A percentile compares a stretch with the other conserved stretches of the same genome.
Evolutionary conservation across 805 yeast genomes (phyloP).

Genomic region (Suhomyces vadensis): DNA sequence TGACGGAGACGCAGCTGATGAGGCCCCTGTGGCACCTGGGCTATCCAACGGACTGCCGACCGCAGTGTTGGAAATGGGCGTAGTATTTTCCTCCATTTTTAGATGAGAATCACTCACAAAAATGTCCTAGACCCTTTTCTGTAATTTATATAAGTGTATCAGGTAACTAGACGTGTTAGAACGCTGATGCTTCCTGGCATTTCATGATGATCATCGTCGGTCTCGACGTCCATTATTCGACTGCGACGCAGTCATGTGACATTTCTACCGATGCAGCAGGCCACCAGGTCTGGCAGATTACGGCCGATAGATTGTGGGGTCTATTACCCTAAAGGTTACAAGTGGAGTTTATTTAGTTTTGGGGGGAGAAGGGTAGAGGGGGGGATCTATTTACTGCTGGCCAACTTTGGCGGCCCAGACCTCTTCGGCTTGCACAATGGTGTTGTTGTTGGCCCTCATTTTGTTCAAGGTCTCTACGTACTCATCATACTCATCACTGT

Average conservation of each 20-base stretch:
- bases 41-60: constrained; percentile 2
- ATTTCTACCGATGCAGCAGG: neutral
- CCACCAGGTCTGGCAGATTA: too few relatives aligned
- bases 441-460: constrained; percentile 88
- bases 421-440: constrained; percentile 90
- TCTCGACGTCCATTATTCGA: constrained; percentile 16
- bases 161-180: constrained; percentile 1
- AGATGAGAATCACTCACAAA: neutral
- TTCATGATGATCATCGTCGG: constrained; percentile 19
- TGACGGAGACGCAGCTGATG: constrained; percentile 1
- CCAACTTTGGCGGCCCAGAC: constrained; percentile 58
- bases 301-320: too few relatives aligned
- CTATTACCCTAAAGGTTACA: too few relatives aligned
- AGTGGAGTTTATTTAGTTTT: too few relatives aligned
- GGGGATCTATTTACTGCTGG: neutral
- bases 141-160: neutral
- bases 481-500: constrained; percentile 93
- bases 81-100: constrained; percentile 1
- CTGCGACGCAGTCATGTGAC: constrained; percentile 4
- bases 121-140: neutral
- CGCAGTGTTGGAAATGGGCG: constrained; percentile 1
- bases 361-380: too few relatives aligned
- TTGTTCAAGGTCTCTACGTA: constrained; percentile 96
- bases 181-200: neutral
- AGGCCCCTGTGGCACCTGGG: constrained; percentile 1